Percentiles rank a stretch among this genome's conserved stretches.
phyloP scores from a whole-genome alignment of 345 rosid genomes.

The Eucalyptus melliodora region DNA sequence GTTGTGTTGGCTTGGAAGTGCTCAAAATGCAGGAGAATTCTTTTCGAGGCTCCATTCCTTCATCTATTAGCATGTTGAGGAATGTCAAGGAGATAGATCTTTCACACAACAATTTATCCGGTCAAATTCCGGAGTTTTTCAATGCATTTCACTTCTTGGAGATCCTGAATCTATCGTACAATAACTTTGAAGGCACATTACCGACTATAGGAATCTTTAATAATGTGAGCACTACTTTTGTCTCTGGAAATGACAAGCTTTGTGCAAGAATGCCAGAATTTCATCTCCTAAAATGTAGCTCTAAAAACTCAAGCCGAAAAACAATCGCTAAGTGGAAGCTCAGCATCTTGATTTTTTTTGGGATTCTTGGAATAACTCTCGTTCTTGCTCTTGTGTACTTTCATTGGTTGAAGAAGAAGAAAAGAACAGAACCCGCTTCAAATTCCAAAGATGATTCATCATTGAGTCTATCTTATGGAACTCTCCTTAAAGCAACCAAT shows the following conservation, averaged over 20 bases:
- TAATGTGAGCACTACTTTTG: neutral
- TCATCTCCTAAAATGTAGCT: neutral
- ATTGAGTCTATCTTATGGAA: neutral
- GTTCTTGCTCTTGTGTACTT: neutral
- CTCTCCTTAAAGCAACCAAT: neutral
- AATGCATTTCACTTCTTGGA: neutral
- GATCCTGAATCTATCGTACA: slow-evolving; percentile 3
- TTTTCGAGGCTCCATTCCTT: slow-evolving; percentile 1
- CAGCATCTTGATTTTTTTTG: neutral
- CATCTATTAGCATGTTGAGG: neutral
- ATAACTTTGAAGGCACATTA: slow-evolving; percentile 4
- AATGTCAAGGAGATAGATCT: neutral
- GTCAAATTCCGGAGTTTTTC: neutral
- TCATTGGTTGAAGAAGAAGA: neutral
- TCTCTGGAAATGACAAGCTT: neutral
- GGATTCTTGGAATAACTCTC: neutral
- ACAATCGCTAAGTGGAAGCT: neutral
- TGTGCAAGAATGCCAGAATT: accelerated
- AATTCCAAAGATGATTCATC: neutral
- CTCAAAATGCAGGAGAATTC: neutral
- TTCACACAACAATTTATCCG: slow-evolving; percentile 10
- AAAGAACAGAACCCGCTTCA: neutral
- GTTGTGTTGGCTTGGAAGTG: neutral
- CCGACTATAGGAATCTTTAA: slow-evolving; percentile 1
- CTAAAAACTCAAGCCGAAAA: neutral